Percentiles rank a stretch among this genome's conserved stretches.
phyloP scores from a whole-genome alignment of 805 yeast species.

The Candida manassasensis region DNA sequence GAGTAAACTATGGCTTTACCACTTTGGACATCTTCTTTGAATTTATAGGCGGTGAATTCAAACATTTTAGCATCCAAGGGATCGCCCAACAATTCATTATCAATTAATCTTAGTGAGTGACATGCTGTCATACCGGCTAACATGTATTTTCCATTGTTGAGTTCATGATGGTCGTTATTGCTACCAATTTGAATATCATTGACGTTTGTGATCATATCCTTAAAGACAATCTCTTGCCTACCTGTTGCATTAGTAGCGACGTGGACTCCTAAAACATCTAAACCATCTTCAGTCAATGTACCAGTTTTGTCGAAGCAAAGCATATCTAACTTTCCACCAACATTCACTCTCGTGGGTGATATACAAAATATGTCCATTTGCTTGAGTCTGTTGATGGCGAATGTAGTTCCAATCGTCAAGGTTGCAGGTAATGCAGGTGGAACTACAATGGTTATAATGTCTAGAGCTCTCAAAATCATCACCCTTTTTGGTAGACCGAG shows the following conservation, averaged over 20 bases:
- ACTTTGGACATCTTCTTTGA: constrained; percentile 52
- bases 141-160: constrained; percentile 27
- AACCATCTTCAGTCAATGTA: constrained; percentile 93
- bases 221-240: constrained; percentile 35
- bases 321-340: constrained; percentile 91
- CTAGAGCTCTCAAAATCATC: constrained; percentile 85
- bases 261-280: constrained; percentile 70
- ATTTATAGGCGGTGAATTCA: constrained; percentile 76
- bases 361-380: constrained; percentile 71
- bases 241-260: constrained; percentile 37
- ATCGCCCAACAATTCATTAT: constrained; percentile 82
- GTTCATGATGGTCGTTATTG: constrained; percentile 14
- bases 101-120: constrained; percentile 79
- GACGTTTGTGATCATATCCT: constrained; percentile 18
- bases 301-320: constrained; percentile 97
- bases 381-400: constrained; percentile 76
- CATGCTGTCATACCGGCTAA: constrained; percentile 64
- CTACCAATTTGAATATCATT: constrained; percentile 7
- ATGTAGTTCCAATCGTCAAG: constrained; percentile 90
- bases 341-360: constrained; percentile 88
- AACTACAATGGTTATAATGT: constrained; percentile 91
- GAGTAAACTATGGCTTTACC: constrained; percentile 13
- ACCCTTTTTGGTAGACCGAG: constrained; percentile 64
- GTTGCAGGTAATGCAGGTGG: constrained; percentile 99
- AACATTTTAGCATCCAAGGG: constrained; percentile 94